Percentiles rank a stretch among this genome's conserved stretches.
Conservation (phyloP, 176 grass and related monocot species). For the Canna indica region DNA sequence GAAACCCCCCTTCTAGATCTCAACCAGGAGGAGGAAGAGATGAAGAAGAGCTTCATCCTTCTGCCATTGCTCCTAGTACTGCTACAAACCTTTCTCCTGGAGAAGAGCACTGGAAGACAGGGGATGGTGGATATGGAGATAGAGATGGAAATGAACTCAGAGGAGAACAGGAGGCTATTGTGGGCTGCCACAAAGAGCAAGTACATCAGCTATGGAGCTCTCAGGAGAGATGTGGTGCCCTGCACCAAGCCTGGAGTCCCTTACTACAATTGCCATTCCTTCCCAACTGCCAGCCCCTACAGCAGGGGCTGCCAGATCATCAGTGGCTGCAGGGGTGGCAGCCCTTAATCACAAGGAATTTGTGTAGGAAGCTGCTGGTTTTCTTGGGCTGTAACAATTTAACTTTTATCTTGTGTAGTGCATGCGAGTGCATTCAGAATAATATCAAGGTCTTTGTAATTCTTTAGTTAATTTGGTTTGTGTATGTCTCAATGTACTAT, state of each 20-base stretch:
- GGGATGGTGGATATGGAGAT: neutral
- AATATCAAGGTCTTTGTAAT: too few relatives aligned
- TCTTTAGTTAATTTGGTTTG: too few relatives aligned
- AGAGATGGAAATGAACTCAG: neutral
- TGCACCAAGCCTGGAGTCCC: slow-evolving; percentile 14
- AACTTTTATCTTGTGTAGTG: too few relatives aligned
- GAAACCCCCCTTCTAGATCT: neutral
- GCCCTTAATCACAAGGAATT: neutral
- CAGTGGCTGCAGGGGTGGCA: slow-evolving; percentile 3
- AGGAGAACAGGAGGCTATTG: slow-evolving; percentile 5
- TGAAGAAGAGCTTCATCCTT: neutral
- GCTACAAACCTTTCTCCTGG: too few relatives aligned
- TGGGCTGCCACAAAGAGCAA: slow-evolving; percentile 1
- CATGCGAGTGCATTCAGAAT: too few relatives aligned
- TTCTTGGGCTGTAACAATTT: too few relatives aligned
- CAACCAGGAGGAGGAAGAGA: neutral
- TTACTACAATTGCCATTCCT: slow-evolving; percentile 17
- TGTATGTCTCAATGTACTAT: too few relatives aligned
- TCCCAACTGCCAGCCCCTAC: slow-evolving; percentile 9
- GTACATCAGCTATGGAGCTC: slow-evolving; percentile 19
- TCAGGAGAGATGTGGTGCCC: slow-evolving; percentile 13
- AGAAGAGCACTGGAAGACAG: neutral
- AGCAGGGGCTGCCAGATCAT: slow-evolving; percentile 12
- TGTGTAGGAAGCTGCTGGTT: too few relatives aligned
- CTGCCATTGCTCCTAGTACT: slow-evolving; percentile 1